These are phyloP conservation scores for Hanseniaspora taiwanica DNA, from an alignment of 805 yeast genomes.

Conservation along the genomic window DNA sequence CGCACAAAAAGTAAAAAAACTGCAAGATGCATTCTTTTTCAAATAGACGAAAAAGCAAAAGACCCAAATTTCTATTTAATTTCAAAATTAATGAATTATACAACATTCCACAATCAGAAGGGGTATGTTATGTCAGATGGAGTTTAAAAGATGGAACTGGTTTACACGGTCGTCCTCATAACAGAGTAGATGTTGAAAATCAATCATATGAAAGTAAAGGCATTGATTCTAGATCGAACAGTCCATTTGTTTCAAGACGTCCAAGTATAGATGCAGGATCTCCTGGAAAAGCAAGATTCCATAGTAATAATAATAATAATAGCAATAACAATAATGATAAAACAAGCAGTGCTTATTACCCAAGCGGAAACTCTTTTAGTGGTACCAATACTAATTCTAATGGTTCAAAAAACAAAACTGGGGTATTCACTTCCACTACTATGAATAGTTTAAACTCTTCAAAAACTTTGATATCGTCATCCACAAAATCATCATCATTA, in stretches of 20 bases:
- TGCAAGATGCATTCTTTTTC: not conserved
- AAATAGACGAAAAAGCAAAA: constrained; percentile 19
- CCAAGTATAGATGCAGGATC: no score
- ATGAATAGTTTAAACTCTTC: not conserved
- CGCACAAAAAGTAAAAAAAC: not conserved
- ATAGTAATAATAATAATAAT: no score
- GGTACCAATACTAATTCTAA: no score
- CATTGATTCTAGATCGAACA: no score
- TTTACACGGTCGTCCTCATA: not conserved
- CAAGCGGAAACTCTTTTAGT: not conserved
- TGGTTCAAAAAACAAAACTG: not conserved
- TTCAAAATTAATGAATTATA: constrained; percentile 53
- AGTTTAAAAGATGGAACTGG: constrained; percentile 32
- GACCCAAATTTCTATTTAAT: constrained; percentile 50
- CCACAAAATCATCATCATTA: no score
- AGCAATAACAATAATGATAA: no score
- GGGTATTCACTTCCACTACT: not conserved
- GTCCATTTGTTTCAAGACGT: no score
- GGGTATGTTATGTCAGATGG: constrained; percentile 55
- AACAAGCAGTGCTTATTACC: no score
- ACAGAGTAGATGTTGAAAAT: no score
- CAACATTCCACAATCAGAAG: constrained; percentile 75
- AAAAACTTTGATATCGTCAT: no score
- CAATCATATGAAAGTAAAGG: no score
- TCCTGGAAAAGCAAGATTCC: no score